These are phyloP conservation scores for Spiraea crenata DNA, from an alignment of 331 rosid genomes.

Conservation along the genomic window DNA sequence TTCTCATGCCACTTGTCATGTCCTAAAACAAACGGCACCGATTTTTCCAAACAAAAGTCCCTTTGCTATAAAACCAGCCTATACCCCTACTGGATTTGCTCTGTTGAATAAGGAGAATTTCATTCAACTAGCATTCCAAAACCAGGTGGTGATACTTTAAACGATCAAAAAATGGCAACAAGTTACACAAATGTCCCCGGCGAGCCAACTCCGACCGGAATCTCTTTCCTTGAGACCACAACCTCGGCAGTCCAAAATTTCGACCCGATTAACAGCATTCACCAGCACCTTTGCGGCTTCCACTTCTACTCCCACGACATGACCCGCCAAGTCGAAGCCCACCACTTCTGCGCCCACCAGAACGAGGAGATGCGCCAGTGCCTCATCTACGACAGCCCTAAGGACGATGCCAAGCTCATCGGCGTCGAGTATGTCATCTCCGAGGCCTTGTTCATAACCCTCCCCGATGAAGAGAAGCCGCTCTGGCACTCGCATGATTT, in stretches of 20 bases:
- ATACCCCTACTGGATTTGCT: too few species aligned
- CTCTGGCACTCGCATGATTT: slow-evolving; percentile 86
- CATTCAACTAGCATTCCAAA: too few species aligned
- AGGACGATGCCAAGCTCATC: slow-evolving; percentile 38
- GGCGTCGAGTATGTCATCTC: slow-evolving; percentile 71
- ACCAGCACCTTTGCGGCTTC: slow-evolving; percentile 92
- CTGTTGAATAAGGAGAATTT: too few species aligned
- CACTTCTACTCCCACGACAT: slow-evolving; percentile 75
- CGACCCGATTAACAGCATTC: slow-evolving; percentile 63
- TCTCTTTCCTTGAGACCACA: slow-evolving; percentile 51
- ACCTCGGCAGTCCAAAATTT: slow-evolving; percentile 61
- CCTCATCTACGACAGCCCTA: slow-evolving; percentile 54
- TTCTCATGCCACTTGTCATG: not conserved
- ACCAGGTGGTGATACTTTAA: too few species aligned
- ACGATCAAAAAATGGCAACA: slow-evolving; percentile 17
- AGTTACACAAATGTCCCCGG: slow-evolving; percentile 35
- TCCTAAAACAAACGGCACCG: not conserved
- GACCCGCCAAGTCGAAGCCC: slow-evolving; percentile 87
- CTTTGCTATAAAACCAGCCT: not conserved
- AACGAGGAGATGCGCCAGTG: slow-evolving; percentile 86
- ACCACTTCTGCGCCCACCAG: slow-evolving; percentile 72
- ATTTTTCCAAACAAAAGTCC: not conserved
- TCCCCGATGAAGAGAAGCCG: slow-evolving; percentile 67
- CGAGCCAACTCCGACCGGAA: slow-evolving; percentile 39
- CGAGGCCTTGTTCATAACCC: slow-evolving; percentile 50